Evolutionary conservation across 257 asterid species (phyloP), one percentile per base, ranked within the genome.

Genomic region (Scutellaria galericulata): DNA sequence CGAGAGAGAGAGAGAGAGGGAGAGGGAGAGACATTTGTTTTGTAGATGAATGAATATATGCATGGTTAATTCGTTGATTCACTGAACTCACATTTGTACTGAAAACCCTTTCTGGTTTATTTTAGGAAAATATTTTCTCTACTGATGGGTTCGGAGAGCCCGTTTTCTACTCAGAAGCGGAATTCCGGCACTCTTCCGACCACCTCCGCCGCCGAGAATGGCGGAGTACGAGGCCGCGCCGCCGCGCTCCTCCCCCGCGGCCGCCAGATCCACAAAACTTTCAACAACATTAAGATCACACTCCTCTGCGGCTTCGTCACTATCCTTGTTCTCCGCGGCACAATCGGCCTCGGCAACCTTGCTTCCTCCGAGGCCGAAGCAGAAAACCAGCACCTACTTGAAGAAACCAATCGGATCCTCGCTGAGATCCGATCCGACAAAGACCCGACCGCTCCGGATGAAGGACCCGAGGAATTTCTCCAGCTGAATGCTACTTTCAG

Each of bases 271-370:
- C 83, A 84, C 15, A 89, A 83, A 46, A 88, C 95, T 1, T 88
- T 87, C 77, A 92, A 88, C 90, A 90, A 84, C 44, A 52, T 92
- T 46, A 92, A 90, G 83, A 88, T 92, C 78, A 92, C 98, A 0
- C 51, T 92, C 20, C 84, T 92, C 54, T 92, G 98, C 70, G 96
- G 97, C 75, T 84, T 92, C 66, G 91, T 92, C 68, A 92, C 98
- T 9, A 87, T 90, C 69, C 87, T 92, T 24, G 98, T 92, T 5
- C 86, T 92, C 5, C 95, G 97, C 8, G 98, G 98, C 67, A 92
- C 98, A 7, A 88, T 90, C 66, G 97, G 98, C 22, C 66, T 92
- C 74, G 89, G 96, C 14, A 84, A 66, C 77, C 90, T 93, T 61
- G 82, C 75, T 4, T 80, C 97, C 35, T 48, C 83, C 41, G 92